Evolutionary conservation across 441 rosid genomes (phyloP).

Genomic region (Monsonia emarginata): DNA sequence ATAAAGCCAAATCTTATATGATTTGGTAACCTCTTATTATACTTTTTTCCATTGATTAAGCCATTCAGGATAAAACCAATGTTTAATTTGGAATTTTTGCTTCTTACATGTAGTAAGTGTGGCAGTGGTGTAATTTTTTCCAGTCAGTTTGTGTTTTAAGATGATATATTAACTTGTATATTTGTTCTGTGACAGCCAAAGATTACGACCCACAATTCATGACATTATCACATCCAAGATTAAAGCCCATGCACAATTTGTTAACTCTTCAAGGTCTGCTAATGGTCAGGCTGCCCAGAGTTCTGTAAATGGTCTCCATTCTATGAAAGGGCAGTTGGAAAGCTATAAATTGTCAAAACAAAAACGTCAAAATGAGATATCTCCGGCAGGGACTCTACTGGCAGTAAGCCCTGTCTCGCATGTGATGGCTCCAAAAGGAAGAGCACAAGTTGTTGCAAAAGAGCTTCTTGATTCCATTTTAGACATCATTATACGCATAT

Average conservation of each 20-base stretch:
- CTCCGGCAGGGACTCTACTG: constrained; percentile 49
- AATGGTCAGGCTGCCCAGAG: constrained; percentile 41
- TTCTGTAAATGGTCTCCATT: constrained; percentile 37
- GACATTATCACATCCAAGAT: constrained; percentile 84
- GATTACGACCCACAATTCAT: constrained; percentile 87
- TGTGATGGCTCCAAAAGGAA: constrained; percentile 92
- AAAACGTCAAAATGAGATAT: constrained; percentile 72
- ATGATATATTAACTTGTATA: neutral
- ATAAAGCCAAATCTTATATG: neutral
- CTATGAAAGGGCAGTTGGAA: constrained; percentile 56
- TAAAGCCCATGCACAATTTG: constrained; percentile 54
- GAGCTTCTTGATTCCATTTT: constrained; percentile 90
- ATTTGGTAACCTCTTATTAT: neutral
- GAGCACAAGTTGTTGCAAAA: constrained; percentile 77
- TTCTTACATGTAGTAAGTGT: neutral
- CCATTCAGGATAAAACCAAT: neutral
- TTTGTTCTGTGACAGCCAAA: constrained; percentile 57
- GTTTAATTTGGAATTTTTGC: neutral
- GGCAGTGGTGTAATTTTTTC: neutral
- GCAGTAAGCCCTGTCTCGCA: constrained; percentile 95
- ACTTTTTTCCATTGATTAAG: too few species aligned
- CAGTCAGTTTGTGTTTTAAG: neutral
- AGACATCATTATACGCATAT: constrained; percentile 63
- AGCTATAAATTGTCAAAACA: constrained; percentile 58
- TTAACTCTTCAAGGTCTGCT: constrained; percentile 53